Evolutionary conservation across 2,329 filamentous ascomycete species (phyloP).

Genomic region (Pseudogymnoascus sp.): DNA sequence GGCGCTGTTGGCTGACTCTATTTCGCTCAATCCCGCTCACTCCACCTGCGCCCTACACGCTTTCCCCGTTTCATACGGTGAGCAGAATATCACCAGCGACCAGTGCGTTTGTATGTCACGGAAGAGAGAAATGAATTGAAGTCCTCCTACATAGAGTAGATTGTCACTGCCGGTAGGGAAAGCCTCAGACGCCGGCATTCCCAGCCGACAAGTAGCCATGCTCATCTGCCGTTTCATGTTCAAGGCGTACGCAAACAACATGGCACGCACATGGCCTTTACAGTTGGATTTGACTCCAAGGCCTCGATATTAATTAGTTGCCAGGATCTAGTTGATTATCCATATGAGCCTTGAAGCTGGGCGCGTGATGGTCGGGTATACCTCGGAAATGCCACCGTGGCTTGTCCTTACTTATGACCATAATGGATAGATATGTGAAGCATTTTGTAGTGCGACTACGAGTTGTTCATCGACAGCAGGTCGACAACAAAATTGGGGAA

Average conservation of each 20-base stretch:
- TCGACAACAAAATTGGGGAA: too few relatives aligned
- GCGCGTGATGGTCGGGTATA: not conserved
- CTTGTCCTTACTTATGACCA: not conserved
- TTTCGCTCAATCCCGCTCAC: conserved; percentile 9
- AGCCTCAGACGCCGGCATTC: not conserved
- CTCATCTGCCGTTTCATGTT: not conserved
- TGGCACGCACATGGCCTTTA: not conserved
- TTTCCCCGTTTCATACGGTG: not conserved
- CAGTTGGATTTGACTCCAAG: not conserved
- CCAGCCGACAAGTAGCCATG: not conserved
- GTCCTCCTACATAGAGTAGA: not conserved
- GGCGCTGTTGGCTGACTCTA: conserved; percentile 13
- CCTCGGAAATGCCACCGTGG: not conserved
- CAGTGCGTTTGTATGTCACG: not conserved
- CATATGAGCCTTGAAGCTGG: not conserved
- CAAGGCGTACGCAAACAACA: not conserved
- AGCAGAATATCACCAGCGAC: not conserved
- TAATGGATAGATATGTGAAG: not conserved
- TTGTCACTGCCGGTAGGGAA: not conserved
- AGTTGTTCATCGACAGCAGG: not conserved
- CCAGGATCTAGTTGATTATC: not conserved
- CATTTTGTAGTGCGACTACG: not conserved
- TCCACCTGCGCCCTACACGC: not conserved
- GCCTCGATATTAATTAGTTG: not conserved
- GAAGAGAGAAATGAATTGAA: not conserved